Evolutionary conservation across 306 rosid species (phyloP).

Genomic region (Malus orientalis): DNA sequence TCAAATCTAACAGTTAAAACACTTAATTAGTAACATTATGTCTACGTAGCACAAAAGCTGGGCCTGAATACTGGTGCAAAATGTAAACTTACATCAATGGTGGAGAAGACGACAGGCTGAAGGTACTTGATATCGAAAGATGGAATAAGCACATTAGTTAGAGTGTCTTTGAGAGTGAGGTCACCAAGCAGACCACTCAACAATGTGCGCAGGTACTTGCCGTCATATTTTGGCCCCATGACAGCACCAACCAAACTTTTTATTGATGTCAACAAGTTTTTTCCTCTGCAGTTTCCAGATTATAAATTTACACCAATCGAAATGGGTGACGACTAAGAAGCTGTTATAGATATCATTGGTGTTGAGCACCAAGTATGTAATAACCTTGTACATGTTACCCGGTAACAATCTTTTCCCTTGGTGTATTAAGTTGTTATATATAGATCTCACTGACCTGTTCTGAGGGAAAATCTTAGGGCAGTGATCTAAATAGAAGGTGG

Average conservation of each 20-base stretch:
- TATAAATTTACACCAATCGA: neutral
- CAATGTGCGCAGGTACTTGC: slow-evolving; percentile 13
- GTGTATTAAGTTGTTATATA: neutral
- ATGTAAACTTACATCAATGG: slow-evolving; percentile 20
- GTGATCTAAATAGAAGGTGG: slow-evolving; percentile 28
- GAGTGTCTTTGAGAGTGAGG: slow-evolving; percentile 17
- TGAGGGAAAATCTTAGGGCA: slow-evolving; percentile 31
- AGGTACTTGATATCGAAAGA: slow-evolving; percentile 35
- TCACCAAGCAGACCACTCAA: slow-evolving; percentile 10
- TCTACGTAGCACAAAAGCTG: too few species aligned
- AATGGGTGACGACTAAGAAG: neutral
- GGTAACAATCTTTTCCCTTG: neutral
- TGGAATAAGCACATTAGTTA: slow-evolving; percentile 29
- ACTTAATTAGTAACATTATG: too few species aligned
- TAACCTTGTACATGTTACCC: neutral
- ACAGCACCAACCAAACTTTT: neutral
- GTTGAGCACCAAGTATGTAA: too few species aligned
- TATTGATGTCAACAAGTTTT: neutral
- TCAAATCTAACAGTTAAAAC: too few species aligned
- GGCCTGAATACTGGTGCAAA: too few species aligned
- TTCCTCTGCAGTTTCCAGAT: neutral
- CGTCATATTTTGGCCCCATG: slow-evolving; percentile 24
- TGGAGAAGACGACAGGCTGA: slow-evolving; percentile 39
- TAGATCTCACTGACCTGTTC: slow-evolving; percentile 8
- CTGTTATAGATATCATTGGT: too few species aligned